Evolutionary conservation across 2,329 filamentous ascomycete species (phyloP), one percentile per base, ranked within the genome.

Genomic region (Hypoxylon sp.): DNA sequence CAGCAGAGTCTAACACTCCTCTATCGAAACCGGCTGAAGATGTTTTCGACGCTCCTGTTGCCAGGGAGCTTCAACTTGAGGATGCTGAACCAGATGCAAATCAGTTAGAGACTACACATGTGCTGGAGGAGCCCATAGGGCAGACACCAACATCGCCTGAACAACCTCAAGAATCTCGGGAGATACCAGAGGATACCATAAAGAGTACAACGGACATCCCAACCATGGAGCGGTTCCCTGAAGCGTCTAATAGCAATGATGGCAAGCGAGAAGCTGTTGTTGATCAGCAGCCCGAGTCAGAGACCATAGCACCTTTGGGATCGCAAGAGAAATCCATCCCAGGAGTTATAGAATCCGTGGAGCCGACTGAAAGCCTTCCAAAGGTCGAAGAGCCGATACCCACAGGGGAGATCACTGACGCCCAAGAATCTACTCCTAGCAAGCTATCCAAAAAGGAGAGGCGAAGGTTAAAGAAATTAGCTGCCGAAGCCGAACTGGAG

Each of bases 401-500:
- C 20, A 17, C 17, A 7, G 17, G 46, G 32, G 43, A 45, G 5
- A 29, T 25, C 5, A 16, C 19, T 9, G 46, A 47, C 9, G 34
- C 32, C 26, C n/a, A 55, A 9, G 59, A 67, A 30, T 21, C 35
- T 13, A 5, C 52, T 11, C 36, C 54, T 47, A 41, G 30, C 49
- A 73, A 75, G 61, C 80, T 78, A 57, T 73, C 68, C 7, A 79
- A 78, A 58, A 78, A 79, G 51, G 73, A 75, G 38, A 61, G 61
- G 37, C 53, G 46, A 20, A 72, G 70, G 34, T 32, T 44, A 12
- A 59, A 61, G 34, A 56, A 61, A 11, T 27, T 44, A 13, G 23
- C 29, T 7, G 25, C 37, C 20, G 49, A 52, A 12, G 19, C 44
- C 3, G 51, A 61, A 21, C 25, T 27, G 26, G 38, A 30, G 36